Base-by-base conservation (phyloP, 192 early-diverging fungal genomes). In the Linnemannia zychae region DNA sequence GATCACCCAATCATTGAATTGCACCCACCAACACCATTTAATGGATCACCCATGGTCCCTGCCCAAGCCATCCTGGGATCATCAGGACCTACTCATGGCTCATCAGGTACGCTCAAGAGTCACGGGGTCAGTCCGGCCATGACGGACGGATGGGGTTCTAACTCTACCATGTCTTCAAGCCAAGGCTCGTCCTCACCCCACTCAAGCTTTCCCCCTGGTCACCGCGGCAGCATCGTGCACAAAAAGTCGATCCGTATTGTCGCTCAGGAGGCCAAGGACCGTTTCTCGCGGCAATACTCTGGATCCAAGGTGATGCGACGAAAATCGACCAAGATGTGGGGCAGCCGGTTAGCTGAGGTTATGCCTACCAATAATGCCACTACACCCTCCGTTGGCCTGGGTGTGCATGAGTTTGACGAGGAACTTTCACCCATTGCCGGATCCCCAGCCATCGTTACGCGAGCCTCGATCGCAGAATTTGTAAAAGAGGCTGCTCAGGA, bases 1-100 rank as follows among this genome's bases (percentile, higher is more conserved):
- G 95, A 96, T 75, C 88, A 90, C 63, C 92, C 90, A n/a, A 94
- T 95, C 67, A 88, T 93, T 22, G 92, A 93, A 33, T 76, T 83
- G 53, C 74, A 83, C 24, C 63, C 84, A 3, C 77, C 70, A 65
- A 77, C 75, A 20, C 80, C 86, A 0, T 31, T 66, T 40, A 74
- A 70, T 24, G 74, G 77, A 24, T 79, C 77, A 1, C 83, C 83
- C n/a, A 85, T 85, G 83, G 77, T 85, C 0, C 60, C 77, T 20
- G 77, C 83, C 1, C 77, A 85, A 38, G 4, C 83, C 0, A 85
- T 79, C 47, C 83, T 85, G 4, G 83, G 77, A 2, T 60, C 74
- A 12, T 48, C 77, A 7, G 65, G 73, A 4, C 76, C 77, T 2
- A 17, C 24, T 17, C 76, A 84, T 36, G 77, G 72, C 1, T 75